A percentile compares a stretch with the other conserved stretches of the same genome.
Conservation (phyloP, 169 alveolate genomes). For the Plasmodium inui region DNA sequence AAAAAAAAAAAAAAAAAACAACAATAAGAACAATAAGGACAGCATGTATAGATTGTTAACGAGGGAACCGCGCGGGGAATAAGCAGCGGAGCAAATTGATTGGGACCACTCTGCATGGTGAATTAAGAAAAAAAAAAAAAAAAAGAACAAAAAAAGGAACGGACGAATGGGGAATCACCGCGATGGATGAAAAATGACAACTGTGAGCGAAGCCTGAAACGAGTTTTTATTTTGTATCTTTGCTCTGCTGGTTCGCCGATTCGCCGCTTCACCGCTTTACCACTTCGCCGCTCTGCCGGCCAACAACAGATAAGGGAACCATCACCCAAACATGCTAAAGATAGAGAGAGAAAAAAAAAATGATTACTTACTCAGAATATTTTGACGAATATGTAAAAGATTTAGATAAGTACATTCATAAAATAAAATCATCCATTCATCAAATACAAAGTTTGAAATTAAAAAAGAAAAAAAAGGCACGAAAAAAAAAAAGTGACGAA, state of each 20-base stretch:
- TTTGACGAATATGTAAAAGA: slow-evolving; percentile 68
- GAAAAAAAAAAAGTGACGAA: background rate
- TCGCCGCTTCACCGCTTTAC: background rate
- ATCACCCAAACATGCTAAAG: background rate
- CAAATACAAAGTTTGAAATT: slow-evolving; percentile 49
- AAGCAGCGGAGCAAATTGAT: background rate
- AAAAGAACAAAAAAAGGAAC: background rate
- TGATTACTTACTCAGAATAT: slow-evolving; percentile 74
- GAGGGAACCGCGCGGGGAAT: background rate
- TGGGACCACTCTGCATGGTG: background rate
- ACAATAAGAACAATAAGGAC: background rate
- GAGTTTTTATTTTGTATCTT: background rate
- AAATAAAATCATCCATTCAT: slow-evolving; percentile 58
- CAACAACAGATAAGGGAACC: background rate
- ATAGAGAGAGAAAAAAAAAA: slow-evolving; percentile 39
- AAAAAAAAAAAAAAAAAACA: background rate
- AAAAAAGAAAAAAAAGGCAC: slow-evolving; percentile 9
- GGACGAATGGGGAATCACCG: background rate
- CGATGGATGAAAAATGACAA: background rate
- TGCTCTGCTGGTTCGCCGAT: background rate
- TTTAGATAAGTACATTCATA: slow-evolving; percentile 30
- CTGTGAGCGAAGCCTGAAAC: background rate
- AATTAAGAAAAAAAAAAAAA: background rate
- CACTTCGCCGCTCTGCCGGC: background rate
- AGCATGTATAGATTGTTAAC: background rate